Evolutionary conservation across 306 rosid species (phyloP), one percentile per base, ranked within the genome.

Genomic region (Dicorynia guianensis): DNA sequence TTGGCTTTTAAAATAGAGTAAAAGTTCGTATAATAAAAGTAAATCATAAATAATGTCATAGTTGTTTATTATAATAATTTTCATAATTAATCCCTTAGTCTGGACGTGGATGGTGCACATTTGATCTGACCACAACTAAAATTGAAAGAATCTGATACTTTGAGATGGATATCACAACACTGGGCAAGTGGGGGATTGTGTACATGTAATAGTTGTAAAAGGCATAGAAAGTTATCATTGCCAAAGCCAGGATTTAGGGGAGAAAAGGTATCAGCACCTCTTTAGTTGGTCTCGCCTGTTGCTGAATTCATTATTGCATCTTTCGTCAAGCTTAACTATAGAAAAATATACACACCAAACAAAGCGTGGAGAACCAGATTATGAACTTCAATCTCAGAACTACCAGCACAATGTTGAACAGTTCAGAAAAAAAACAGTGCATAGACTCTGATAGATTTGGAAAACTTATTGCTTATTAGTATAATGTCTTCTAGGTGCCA

Each of bases 281-380:
- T 63, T 79, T 78, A 30, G 80, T 86, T 84, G 90, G 85, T 75
- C 84, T 72, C 77, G 42, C 67, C 15, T 76, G 76, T 72, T 69
- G 19, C 81, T 71, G 36, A 67, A 72, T 42, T 71, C 83, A 89
- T 85, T 54, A 85, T 85, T 74, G 48, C 80, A 59, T 59, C 2
- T 39, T 42, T 49, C 30, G 1, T 25, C 30, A 14, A 57, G 63
- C 33, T 40, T 56, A 50, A 70, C 64, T 42, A 13, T 46, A 69
- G 75, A 36, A 34, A 13, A 46, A 69, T 81, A 36, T 50, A 19
- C 18, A 44, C 74, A 17, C 56, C 25, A 57, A 63, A 58, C 67
- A 79, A 55, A n/a, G 78, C 71, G 57, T 71, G 83, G 42, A 78
- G 33, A 67, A 76, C 82, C 77, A 74, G 59, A 78, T 53, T 54